phyloP scores from a whole-genome alignment of 225 moss, liverwort and hornwort genomes.

The Physcomitrium patens region DNA sequence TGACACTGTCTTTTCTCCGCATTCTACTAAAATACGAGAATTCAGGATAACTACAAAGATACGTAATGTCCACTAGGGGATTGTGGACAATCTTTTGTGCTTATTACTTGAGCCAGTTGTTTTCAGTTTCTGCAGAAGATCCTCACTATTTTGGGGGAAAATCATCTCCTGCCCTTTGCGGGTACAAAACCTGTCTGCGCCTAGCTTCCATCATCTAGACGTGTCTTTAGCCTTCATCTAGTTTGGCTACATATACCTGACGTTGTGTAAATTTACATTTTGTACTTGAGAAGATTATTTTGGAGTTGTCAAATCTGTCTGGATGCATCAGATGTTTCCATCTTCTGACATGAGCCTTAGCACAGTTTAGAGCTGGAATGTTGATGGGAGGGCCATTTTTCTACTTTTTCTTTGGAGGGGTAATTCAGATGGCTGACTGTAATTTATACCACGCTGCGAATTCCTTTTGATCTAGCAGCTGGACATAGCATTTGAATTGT shows the following conservation, averaged over 20 bases:
- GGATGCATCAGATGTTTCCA: not conserved
- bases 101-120: not conserved
- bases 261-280: slow-evolving; percentile 5
- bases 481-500: slow-evolving; percentile 20
- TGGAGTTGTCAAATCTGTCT: not conserved
- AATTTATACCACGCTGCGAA: slow-evolving; percentile 2
- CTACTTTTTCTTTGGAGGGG: not conserved
- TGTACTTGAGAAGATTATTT: slow-evolving; percentile 6
- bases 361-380: no score
- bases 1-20: not conserved
- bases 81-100: not conserved
- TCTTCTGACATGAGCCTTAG: not conserved
- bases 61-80: not conserved
- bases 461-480: slow-evolving; percentile 13
- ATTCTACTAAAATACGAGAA: not conserved
- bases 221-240: not conserved
- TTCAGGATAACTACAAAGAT: not conserved
- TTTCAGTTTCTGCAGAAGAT: not conserved
- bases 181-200: no score
- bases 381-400: not conserved
- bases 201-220: not conserved
- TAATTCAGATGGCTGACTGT: not conserved
- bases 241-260: not conserved
- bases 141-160: not conserved
- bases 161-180: no score